phyloP scores from a whole-genome alignment of 352 stramenopile species.

The Lagenidium giganteum region DNA sequence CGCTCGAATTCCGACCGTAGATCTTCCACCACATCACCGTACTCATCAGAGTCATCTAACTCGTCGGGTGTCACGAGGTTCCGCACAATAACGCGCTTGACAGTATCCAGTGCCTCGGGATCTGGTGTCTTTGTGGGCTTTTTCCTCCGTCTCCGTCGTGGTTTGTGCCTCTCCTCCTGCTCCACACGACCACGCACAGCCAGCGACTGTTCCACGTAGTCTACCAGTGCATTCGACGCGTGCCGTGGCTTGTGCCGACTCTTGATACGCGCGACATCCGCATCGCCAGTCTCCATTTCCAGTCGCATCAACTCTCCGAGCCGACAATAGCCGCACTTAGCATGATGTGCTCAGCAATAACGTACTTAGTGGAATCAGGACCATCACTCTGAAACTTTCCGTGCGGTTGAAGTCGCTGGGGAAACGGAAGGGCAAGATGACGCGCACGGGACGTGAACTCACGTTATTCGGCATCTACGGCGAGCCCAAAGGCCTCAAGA shows the following conservation, averaged over 20 bases:
- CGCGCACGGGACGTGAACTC: constrained; percentile 12
- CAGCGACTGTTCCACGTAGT: constrained; percentile 10
- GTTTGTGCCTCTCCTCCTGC: too few species aligned
- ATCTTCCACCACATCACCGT: constrained; percentile 25
- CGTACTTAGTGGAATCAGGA: constrained; percentile 6
- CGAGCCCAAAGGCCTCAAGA: not conserved
- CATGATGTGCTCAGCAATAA: too few species aligned
- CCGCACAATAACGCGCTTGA: constrained; percentile 1
- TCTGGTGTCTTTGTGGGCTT: too few species aligned
- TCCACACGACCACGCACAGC: too few species aligned
- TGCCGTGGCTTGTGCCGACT: constrained; percentile 14
- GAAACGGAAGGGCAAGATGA: not conserved
- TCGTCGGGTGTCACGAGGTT: constrained; percentile 23
- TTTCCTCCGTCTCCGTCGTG: too few species aligned
- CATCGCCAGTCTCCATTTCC: not conserved
- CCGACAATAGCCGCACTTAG: too few species aligned
- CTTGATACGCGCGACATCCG: not conserved
- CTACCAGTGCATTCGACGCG: constrained; percentile 6
- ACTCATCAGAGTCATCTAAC: constrained; percentile 37
- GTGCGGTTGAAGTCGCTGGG: too few species aligned
- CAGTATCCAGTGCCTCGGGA: not conserved
- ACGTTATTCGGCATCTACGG: constrained; percentile 21
- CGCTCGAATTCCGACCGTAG: constrained; percentile 17
- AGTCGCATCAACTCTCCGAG: too few species aligned
- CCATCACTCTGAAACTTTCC: too few species aligned